phyloP scores from a whole-genome alignment of 306 rosid genomes.

The Prunus armeniaca region DNA sequence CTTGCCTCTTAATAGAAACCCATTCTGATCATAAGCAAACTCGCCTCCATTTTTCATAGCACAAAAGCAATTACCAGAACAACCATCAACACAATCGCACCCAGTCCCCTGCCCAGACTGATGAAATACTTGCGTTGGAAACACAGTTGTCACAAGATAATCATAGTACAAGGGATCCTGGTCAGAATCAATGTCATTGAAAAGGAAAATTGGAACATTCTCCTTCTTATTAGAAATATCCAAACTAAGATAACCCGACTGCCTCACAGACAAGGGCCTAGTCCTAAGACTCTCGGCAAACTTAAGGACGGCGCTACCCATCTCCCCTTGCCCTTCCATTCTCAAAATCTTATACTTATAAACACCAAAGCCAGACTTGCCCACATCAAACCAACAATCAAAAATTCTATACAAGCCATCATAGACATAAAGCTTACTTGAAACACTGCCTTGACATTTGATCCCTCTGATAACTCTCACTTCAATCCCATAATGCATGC shows the following conservation, averaged over 20 bases:
- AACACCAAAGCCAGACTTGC: constrained; percentile 93
- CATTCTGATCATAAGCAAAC: constrained; percentile 63
- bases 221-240: constrained; percentile 67
- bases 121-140: constrained; percentile 64
- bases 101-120: constrained; percentile 57
- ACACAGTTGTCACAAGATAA: constrained; percentile 59
- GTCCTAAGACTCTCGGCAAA: constrained; percentile 54
- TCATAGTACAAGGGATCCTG: constrained; percentile 62
- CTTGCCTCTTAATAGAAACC: constrained; percentile 78
- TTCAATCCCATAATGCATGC: constrained; percentile 90
- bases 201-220: constrained; percentile 49
- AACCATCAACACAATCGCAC: constrained; percentile 58
- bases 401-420: constrained; percentile 82
- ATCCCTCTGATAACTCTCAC: constrained; percentile 87
- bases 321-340: constrained; percentile 79
- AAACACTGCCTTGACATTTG: constrained; percentile 41
- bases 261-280: constrained; percentile 49
- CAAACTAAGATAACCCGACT: constrained; percentile 54
- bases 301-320: constrained; percentile 72
- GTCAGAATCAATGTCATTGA: constrained; percentile 70
- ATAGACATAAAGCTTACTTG: constrained; percentile 77
- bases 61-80: constrained; percentile 69
- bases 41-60: constrained; percentile 76
- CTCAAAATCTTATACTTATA: constrained; percentile 75
- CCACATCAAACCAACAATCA: constrained; percentile 90